These are phyloP conservation scores for Pulveroboletus sp. DNA, from an alignment of 768 basidiomycete species.

Conservation along the genomic window DNA sequence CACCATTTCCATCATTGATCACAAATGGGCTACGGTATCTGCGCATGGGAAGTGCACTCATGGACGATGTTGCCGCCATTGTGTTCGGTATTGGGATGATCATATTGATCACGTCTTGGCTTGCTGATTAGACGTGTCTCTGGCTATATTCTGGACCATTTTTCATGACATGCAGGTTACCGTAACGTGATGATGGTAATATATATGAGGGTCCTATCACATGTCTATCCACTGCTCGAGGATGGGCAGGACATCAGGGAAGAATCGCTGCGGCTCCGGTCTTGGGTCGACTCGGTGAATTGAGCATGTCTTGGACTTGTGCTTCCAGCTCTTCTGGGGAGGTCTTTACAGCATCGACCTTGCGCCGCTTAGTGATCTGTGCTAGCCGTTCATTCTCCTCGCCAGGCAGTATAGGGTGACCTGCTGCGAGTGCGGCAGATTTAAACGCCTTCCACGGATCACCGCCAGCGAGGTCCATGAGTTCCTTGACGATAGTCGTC, in stretches of 20 bases:
- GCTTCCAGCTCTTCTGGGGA: slow-evolving; percentile 19
- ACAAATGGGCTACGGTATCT: slow-evolving; percentile 61
- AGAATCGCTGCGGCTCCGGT: slow-evolving; percentile 38
- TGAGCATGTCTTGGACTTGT: slow-evolving; percentile 31
- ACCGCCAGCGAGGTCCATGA: slow-evolving; percentile 65
- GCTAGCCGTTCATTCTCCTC: slow-evolving; percentile 33
- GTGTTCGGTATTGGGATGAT: slow-evolving; percentile 71
- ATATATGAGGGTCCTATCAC: not conserved
- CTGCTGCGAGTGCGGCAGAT: slow-evolving; percentile 40
- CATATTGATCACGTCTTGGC: slow-evolving; percentile 49
- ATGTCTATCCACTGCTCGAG: not conserved
- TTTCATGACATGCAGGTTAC: not conserved
- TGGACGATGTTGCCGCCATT: slow-evolving; percentile 68
- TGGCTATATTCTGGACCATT: not conserved
- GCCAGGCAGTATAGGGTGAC: slow-evolving; percentile 45
- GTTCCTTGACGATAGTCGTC: slow-evolving; percentile 57
- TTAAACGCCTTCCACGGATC: slow-evolving; percentile 56
- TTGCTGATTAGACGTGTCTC: slow-evolving; percentile 19
- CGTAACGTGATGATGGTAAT: slow-evolving; percentile 3
- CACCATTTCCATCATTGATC: slow-evolving; percentile 58
- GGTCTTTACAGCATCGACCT: slow-evolving; percentile 5
- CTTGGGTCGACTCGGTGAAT: slow-evolving; percentile 26
- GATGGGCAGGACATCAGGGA: slow-evolving; percentile 18
- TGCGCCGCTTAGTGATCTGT: slow-evolving; percentile 11
- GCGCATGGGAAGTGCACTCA: slow-evolving; percentile 58